Evolutionary conservation across 176 grass and related monocot genomes (phyloP).

Genomic region (Avena atlantica): DNA sequence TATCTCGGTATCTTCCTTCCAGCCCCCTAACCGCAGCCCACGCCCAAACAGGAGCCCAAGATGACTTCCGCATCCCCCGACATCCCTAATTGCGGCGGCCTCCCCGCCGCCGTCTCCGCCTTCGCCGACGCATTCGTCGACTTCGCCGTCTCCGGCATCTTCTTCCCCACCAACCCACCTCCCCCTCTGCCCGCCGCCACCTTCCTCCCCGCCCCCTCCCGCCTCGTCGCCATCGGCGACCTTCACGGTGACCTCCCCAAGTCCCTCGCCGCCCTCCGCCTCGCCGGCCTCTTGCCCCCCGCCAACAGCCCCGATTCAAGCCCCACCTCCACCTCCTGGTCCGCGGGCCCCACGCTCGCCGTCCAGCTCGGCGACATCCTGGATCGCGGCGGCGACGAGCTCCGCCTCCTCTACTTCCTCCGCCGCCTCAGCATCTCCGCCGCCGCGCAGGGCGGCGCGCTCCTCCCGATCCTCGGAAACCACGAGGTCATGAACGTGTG

Average conservation of each 20-base stretch:
- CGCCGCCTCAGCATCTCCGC: slow-evolving; percentile 70
- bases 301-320: not conserved
- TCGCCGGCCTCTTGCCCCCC: slow-evolving; percentile 59
- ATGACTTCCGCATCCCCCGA: slow-evolving; percentile 40
- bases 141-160: slow-evolving; percentile 74
- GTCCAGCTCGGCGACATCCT: slow-evolving; percentile 93
- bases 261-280: slow-evolving; percentile 72
- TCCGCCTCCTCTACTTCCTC: slow-evolving; percentile 85
- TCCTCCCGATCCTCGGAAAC: slow-evolving; percentile 81
- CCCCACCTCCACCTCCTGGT: slow-evolving; percentile 51
- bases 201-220: slow-evolving; percentile 60
- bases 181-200: slow-evolving; percentile 29
- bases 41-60: not conserved
- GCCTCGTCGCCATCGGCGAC: slow-evolving; percentile 87
- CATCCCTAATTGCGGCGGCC: slow-evolving; percentile 56
- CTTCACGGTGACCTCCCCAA: slow-evolving; percentile 91
- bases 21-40: slow-evolving; percentile 5
- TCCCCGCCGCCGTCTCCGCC: slow-evolving; percentile 71
- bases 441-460: slow-evolving; percentile 61
- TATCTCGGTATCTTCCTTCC: not conserved
- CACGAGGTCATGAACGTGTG: slow-evolving; percentile 95
- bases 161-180: slow-evolving; percentile 52
- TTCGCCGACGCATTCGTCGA: slow-evolving; percentile 90
- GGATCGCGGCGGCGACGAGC: slow-evolving; percentile 90
- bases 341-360: slow-evolving; percentile 71